Conservation (phyloP, 495 filamentous ascomycete genomes). For the Wilcoxina mikolae region DNA sequence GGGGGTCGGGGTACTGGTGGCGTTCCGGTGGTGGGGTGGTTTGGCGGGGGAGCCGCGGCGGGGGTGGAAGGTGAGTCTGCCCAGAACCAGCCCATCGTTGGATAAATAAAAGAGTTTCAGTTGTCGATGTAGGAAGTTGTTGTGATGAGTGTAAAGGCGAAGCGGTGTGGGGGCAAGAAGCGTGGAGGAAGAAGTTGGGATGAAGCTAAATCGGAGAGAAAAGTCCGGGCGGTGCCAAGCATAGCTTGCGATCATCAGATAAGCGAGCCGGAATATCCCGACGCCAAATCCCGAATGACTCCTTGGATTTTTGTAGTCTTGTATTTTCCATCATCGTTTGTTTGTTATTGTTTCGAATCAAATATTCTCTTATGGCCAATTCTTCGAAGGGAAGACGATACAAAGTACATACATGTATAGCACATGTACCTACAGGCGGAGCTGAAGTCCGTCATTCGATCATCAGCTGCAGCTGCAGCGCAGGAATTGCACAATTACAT, state of each 20-base stretch:
- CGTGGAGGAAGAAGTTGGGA: background rate
- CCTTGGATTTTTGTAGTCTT: too few species aligned
- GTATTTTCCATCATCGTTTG: too few species aligned
- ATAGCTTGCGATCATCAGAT: background rate
- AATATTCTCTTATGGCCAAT: too few species aligned
- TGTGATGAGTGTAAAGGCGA: background rate
- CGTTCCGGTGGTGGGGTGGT: conserved; percentile 29
- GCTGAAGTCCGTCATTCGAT: too few species aligned
- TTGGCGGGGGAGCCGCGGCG: conserved; percentile 23
- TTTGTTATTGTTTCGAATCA: too few species aligned
- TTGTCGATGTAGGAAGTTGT: conserved; percentile 3
- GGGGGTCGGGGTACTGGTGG: conserved; percentile 50
- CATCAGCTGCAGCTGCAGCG: too few species aligned
- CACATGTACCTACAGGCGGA: too few species aligned
- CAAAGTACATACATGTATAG: too few species aligned
- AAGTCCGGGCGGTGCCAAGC: background rate
- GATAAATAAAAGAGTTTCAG: background rate
- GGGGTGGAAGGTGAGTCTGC: conserved; percentile 47
- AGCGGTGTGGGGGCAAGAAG: background rate
- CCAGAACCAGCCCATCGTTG: conserved; percentile 95
- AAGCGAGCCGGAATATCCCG: conserved; percentile 3
- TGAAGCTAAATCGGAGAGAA: background rate
- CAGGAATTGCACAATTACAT: too few species aligned
- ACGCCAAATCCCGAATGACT: too few species aligned
- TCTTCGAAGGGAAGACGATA: too few species aligned